Percentiles rank a stretch among this genome's conserved stretches.
These are phyloP conservation scores for Boechera stricta DNA, from an alignment of 345 rosid species.

Conservation along the genomic window DNA sequence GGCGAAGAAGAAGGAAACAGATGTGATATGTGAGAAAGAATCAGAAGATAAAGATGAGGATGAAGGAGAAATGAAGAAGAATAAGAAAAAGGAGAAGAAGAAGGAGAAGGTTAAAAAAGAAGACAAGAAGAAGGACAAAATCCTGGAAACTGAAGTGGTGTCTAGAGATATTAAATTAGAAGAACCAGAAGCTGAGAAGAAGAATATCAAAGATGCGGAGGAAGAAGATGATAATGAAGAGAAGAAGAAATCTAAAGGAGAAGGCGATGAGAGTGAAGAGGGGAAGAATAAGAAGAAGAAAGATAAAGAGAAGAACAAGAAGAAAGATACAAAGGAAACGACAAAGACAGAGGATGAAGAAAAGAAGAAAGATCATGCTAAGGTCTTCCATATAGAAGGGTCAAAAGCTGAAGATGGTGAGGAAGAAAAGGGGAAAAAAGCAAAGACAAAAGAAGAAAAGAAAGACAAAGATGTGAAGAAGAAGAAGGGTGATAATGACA, in stretches of 20 bases:
- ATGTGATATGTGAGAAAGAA: slow-evolving; percentile 15
- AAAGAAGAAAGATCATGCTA: slow-evolving; percentile 18
- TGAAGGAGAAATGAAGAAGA: slow-evolving; percentile 21
- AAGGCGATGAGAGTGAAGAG: neutral
- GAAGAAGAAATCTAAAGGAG: slow-evolving; percentile 12
- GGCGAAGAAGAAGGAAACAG: neutral
- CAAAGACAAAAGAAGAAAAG: slow-evolving; percentile 44
- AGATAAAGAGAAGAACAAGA: slow-evolving; percentile 12
- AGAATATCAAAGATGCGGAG: neutral
- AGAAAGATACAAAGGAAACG: neutral
- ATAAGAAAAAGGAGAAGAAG: neutral
- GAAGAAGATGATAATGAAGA: slow-evolving; percentile 18
- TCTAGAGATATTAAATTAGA: slow-evolving; percentile 23
- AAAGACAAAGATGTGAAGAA: slow-evolving; percentile 54
- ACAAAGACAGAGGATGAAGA: slow-evolving; percentile 33
- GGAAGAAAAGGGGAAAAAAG: slow-evolving; percentile 39
- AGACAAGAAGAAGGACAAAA: slow-evolving; percentile 30
- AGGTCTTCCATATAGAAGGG: slow-evolving; percentile 25
- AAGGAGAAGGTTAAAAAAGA: neutral
- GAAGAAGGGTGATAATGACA: slow-evolving; percentile 54
- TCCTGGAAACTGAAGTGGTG: slow-evolving; percentile 24
- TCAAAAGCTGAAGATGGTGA: slow-evolving; percentile 41
- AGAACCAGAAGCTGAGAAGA: slow-evolving; percentile 18
- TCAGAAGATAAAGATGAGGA: slow-evolving; percentile 35
- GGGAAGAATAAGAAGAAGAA: neutral